Evolutionary conservation across 768 basidiomycete genomes (phyloP).

Genomic region (Russula sp.): DNA sequence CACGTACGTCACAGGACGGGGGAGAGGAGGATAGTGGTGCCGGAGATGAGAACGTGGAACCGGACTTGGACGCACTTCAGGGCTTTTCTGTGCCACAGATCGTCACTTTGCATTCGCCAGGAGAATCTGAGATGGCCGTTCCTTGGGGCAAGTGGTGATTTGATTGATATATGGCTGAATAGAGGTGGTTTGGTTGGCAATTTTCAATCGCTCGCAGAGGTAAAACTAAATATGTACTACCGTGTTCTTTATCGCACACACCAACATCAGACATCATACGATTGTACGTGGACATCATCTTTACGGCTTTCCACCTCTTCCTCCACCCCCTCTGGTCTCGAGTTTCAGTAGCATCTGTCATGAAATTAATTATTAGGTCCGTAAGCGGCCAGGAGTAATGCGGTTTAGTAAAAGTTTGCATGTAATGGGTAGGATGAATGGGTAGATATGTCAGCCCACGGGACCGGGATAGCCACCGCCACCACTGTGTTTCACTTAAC

Average conservation of each 20-base stretch:
- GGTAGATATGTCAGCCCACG: background rate
- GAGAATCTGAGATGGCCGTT: constrained; percentile 8
- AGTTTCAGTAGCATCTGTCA: background rate
- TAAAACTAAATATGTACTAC: background rate
- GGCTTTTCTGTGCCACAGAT: constrained; percentile 14
- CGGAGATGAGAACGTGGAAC: background rate
- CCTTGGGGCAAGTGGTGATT: constrained; percentile 24
- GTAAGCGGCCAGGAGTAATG: too few relatives aligned
- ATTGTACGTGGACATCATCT: background rate
- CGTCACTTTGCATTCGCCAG: constrained; percentile 12
- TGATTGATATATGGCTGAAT: background rate
- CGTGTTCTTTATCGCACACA: background rate
- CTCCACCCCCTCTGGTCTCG: background rate
- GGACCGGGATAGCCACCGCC: background rate
- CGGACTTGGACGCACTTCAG: background rate
- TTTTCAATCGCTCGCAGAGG: background rate
- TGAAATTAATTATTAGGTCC: too few relatives aligned
- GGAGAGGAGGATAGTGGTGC: background rate
- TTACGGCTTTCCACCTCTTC: background rate
- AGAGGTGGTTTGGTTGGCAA: background rate
- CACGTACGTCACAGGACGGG: background rate
- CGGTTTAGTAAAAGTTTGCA: too few relatives aligned
- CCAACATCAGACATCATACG: background rate
- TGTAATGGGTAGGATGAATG: too few relatives aligned
- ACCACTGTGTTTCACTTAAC: background rate